Evolutionary conservation across 2,329 filamentous ascomycete genomes (phyloP), one percentile per base, ranked within the genome.

Genomic region (Phoma sp.): DNA sequence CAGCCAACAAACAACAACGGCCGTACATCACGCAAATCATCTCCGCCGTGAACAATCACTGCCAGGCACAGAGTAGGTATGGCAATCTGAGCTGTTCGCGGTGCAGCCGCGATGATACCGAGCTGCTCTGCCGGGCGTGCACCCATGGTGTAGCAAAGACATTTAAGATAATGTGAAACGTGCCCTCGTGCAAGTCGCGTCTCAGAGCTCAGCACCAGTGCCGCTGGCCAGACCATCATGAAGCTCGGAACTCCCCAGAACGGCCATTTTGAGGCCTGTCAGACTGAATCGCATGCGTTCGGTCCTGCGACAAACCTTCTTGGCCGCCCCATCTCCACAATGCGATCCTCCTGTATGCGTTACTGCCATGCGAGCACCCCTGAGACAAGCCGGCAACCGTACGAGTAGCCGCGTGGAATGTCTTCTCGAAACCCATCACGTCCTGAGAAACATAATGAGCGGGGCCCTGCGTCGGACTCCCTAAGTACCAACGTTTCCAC

Each of bases 201-300:
- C 60, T 72, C 71, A 74, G 61, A 61, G 57, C 54, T 58, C 58
- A 63, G 52, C 52, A 61, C 50, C 60, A 57, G 57, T 55, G 69
- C 66, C 62, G 57, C 63, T 68, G 62, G 58, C 71, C 71, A 72
- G 64, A 73, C 73, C 59, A 53, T 64, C 47, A 59, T 75, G 71
- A 74, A 61, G 73, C 72, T 65, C 50, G 27, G 39, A 46, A 47
- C 25, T 57, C 62, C 52, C 52, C 57, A 68, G 58, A 62, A 57
- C 45, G 24, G 22, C 42, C 42, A 37, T 59, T 30, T 42, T 35
- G 40, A 48, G 57, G 55, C 66, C 62, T 62, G 62, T 62, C 47
- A 58, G 55, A 60, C 61, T 62, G 53, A 59, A 46, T 66, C 47
- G 54, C 48, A 48, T 36, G 41, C 53, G 30, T 40, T 37, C 40